Conservation (phyloP, 2,329 filamentous ascomycete species). For the Nigrospora oryzae region DNA sequence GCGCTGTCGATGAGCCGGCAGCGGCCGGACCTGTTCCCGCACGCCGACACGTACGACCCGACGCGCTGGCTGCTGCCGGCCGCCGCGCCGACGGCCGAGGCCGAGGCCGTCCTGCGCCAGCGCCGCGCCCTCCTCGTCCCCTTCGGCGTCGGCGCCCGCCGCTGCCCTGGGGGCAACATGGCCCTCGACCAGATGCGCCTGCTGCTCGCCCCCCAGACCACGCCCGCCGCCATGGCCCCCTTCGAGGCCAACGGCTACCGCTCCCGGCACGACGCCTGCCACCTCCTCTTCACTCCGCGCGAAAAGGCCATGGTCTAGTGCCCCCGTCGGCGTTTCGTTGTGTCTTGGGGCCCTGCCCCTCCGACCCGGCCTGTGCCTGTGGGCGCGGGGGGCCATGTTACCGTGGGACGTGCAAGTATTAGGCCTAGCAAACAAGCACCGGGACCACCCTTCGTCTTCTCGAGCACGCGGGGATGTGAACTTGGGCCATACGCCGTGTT, state of each 20-base stretch:
- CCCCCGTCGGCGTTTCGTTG: too few species aligned
- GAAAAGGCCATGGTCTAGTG: neutral
- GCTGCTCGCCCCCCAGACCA: conserved; percentile 9
- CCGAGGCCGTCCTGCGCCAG: neutral
- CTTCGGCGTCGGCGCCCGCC: conserved; percentile 6
- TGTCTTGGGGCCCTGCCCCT: too few species aligned
- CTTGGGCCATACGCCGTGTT: too few species aligned
- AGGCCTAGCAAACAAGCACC: too few species aligned
- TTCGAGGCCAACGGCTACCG: conserved; percentile 11
- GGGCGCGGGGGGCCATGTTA: too few species aligned
- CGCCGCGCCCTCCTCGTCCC: conserved; percentile 4
- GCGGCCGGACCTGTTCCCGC: conserved; percentile 9
- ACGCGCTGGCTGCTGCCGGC: conserved; percentile 6
- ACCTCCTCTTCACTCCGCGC: conserved; percentile 8
- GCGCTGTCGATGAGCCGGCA: conserved; percentile 10
- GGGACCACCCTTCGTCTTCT: too few species aligned
- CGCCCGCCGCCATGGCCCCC: conserved; percentile 8
- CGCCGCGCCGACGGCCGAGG: neutral
- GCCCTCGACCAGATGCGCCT: conserved; percentile 8
- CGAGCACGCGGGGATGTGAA: too few species aligned
- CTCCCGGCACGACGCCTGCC: conserved; percentile 6
- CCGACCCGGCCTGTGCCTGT: too few species aligned
- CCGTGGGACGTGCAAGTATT: too few species aligned
- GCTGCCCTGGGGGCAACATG: conserved; percentile 9
- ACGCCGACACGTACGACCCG: conserved; percentile 9